Evolutionary conservation across 1,139 yeast species (phyloP).

Genomic region (Lodderomyces metapsilosis): DNA sequence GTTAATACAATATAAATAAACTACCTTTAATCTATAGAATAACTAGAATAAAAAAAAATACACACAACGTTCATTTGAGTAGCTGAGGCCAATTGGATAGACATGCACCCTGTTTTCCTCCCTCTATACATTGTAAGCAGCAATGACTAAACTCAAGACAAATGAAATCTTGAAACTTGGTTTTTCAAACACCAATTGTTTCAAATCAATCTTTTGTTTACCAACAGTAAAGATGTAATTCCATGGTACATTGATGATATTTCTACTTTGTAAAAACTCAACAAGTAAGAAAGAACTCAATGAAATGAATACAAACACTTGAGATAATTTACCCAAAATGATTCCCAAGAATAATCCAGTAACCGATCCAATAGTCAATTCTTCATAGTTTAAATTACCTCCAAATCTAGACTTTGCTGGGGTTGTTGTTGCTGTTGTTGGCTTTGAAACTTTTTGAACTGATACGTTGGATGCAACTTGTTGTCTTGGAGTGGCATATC

Average conservation of each 20-base stretch:
- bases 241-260: constrained; percentile 53
- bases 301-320: constrained; percentile 53
- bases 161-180: constrained; percentile 68
- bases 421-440: constrained; percentile 2
- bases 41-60: neutral
- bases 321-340: constrained; percentile 63
- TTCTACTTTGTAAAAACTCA: constrained; percentile 61
- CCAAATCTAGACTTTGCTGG: constrained; percentile 24
- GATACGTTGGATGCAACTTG: constrained; percentile 4
- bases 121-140: constrained; percentile 55
- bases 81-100: too few species aligned
- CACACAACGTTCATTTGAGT: too few species aligned
- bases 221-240: constrained; percentile 46
- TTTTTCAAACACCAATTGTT: constrained; percentile 55
- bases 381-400: constrained; percentile 55
- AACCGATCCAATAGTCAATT: constrained; percentile 66
- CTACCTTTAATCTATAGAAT: neutral
- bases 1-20: constrained; percentile 6
- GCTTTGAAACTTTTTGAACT: too few species aligned
- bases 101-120: too few species aligned
- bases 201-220: constrained; percentile 45
- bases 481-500: constrained; percentile 5
- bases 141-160: constrained; percentile 55
- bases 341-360: constrained; percentile 64
- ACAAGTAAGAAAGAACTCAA: constrained; percentile 50